phyloP scores from a whole-genome alignment of 163 green algal genomes.

The Scenedesmus sp. region DNA sequence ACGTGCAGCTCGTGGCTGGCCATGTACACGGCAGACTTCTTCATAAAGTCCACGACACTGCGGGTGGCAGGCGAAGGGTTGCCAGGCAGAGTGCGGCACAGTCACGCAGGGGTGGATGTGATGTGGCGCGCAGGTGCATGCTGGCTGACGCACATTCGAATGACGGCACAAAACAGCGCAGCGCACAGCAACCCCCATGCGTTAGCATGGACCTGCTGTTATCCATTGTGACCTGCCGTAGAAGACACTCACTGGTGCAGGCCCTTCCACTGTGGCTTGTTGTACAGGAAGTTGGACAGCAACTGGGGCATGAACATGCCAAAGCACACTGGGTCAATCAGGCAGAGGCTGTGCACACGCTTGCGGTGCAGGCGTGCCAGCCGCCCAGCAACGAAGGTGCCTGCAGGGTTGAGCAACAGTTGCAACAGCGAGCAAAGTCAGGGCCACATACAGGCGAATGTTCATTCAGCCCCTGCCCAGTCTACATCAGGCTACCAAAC shows the following conservation, averaged over 20 bases:
- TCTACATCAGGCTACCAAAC: not conserved
- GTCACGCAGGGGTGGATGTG: not conserved
- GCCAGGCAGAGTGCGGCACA: not conserved
- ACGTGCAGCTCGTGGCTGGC: slow-evolving; percentile 50
- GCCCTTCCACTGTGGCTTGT: slow-evolving; percentile 40
- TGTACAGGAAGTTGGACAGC: slow-evolving; percentile 56
- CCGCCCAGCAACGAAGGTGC: slow-evolving; percentile 52
- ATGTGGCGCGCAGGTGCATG: not conserved
- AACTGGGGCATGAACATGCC: slow-evolving; percentile 60
- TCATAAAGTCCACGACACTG: slow-evolving; percentile 43
- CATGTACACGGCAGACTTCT: slow-evolving; percentile 40
- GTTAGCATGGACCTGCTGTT: not conserved
- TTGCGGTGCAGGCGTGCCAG: slow-evolving; percentile 30
- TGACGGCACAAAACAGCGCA: no score
- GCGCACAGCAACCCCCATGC: no score
- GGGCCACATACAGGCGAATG: not conserved
- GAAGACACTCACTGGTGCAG: slow-evolving; percentile 39
- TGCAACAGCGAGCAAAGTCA: not conserved
- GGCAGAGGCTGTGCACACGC: slow-evolving; percentile 43
- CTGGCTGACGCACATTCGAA: not conserved
- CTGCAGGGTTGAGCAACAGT: not conserved
- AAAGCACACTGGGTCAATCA: slow-evolving; percentile 58
- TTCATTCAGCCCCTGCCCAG: not conserved
- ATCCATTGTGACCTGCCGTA: not conserved
- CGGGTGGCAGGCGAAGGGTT: not conserved